These are phyloP conservation scores for Kluyveromyces dobzhanskii DNA, from an alignment of 805 yeast genomes.

Conservation along the genomic window DNA sequence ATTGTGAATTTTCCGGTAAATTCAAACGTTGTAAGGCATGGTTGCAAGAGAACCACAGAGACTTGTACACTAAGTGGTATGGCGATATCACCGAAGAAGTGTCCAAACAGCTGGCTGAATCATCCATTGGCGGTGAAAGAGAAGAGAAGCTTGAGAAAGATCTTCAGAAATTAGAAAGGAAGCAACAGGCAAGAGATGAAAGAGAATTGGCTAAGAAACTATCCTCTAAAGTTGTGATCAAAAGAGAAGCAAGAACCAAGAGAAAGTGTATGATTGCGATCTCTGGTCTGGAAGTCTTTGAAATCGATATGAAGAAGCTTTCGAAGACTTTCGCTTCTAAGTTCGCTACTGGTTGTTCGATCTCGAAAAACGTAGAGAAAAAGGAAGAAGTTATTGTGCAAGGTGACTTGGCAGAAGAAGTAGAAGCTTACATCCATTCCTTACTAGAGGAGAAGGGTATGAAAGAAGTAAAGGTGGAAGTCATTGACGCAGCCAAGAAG, in stretches of 20 bases:
- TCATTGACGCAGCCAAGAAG: conserved; percentile 72
- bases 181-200: conserved; percentile 78
- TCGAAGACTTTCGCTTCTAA: conserved; percentile 89
- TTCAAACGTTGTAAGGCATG: conserved; percentile 79
- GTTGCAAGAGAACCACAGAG: conserved; percentile 54
- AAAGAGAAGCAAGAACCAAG: conserved; percentile 83
- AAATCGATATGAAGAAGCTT: conserved; percentile 79
- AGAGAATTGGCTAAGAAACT: conserved; percentile 72
- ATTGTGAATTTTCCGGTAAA: conserved; percentile 83
- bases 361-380: conserved; percentile 81
- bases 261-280: conserved; percentile 82
- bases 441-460: conserved; percentile 76
- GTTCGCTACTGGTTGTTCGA: conserved; percentile 94
- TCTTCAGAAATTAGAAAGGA: conserved; percentile 73
- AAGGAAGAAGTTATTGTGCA: conserved; percentile 87
- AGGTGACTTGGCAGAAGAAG: conserved; percentile 92
- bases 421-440: conserved; percentile 63
- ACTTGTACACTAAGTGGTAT: conserved; percentile 52
- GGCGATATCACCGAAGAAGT: conserved; percentile 32
- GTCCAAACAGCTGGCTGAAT: conserved; percentile 35
- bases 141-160: conserved; percentile 79
- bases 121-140: conserved; percentile 61
- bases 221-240: conserved; percentile 73
- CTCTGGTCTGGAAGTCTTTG: conserved; percentile 81
- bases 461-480: conserved; percentile 81